Conservation (phyloP, 108 stramenopile genomes). For the Nitzschia palea region DNA sequence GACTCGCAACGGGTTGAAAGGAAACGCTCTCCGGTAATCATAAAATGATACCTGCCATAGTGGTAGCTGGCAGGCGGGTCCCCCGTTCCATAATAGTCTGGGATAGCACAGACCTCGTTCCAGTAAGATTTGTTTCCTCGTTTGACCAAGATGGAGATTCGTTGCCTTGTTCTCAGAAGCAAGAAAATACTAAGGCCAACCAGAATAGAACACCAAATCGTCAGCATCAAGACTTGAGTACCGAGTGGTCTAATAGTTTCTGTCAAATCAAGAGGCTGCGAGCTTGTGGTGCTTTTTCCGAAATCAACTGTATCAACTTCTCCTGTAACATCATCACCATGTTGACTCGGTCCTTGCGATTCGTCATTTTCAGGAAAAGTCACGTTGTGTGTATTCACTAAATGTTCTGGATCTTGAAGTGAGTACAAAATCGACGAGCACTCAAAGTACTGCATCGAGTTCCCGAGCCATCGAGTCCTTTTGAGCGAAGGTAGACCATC, state of each 20-base stretch:
- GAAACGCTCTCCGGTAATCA: constrained; percentile 16
- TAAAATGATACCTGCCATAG: constrained; percentile 26
- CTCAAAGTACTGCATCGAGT: not conserved
- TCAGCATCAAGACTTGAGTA: not conserved
- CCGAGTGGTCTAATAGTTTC: not conserved
- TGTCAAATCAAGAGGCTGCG: too few relatives aligned
- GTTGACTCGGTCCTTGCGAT: too few relatives aligned
- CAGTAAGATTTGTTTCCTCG: not conserved
- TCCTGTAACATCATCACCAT: too few relatives aligned
- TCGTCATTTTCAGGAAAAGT: too few relatives aligned
- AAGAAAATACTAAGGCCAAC: not conserved
- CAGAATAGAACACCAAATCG: not conserved
- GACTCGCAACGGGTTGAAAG: constrained; percentile 25
- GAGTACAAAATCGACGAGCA: too few relatives aligned
- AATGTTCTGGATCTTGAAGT: too few relatives aligned
- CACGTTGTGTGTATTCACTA: too few relatives aligned
- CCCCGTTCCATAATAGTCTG: constrained; percentile 12
- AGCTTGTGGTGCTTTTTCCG: too few relatives aligned
- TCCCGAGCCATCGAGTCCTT: not conserved
- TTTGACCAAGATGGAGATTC: not conserved
- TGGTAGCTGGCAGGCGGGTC: constrained; percentile 39
- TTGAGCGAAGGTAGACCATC: not conserved
- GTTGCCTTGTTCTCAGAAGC: not conserved
- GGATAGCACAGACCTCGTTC: not conserved
- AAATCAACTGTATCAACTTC: too few relatives aligned